Base-by-base conservation (phyloP, 129 eudicot species). In the Ambrosia trifida region DNA sequence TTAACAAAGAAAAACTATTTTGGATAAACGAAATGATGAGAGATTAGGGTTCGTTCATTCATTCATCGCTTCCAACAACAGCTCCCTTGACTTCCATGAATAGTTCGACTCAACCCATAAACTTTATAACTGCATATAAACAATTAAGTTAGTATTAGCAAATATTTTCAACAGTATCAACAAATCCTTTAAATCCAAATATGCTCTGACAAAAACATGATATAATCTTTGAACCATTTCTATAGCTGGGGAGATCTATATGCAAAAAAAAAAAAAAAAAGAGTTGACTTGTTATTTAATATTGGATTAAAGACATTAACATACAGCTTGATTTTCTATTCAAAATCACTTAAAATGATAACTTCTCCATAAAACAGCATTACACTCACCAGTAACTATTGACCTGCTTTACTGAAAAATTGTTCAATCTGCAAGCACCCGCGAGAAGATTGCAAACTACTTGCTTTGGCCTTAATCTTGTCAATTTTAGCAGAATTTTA, bases 391-490 rank as follows among this genome's bases (percentile, higher is more conserved):
- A 7, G 31, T 52, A 28, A 19, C 73, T 74, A 84, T 78, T 74
- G 82, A 57, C 76, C 69, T 50, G 83, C 80, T 82, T 77, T 88
- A 50, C 82, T 79, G 12, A 88, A 88, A 78, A 86, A 91, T 41
- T 88, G 93, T 33, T 88, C 90, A 38, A 91, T 88, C 51, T 84
- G 93, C 79, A 84, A 24, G 28, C 28, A 66, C 45, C 97, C 87
- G 53, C 58, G 81, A 49, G 28, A n/a, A n/a, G 88, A 67, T 62
- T 73, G 85, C 64, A 67, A 81, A 77, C 68, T 67, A 61, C 67
- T 79, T 54, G 86, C 13, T 78, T 83, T 89, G 35, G 76, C 14
- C 19, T 85, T 86, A 45, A 11, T 50, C 74, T 81, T 88, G 77
- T 73, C 44, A 35, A 51, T 86, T 80, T 82, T 88, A 11, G 81